Base-by-base conservation (phyloP, 139 green algal species). In the Coelastrella sp. region DNA sequence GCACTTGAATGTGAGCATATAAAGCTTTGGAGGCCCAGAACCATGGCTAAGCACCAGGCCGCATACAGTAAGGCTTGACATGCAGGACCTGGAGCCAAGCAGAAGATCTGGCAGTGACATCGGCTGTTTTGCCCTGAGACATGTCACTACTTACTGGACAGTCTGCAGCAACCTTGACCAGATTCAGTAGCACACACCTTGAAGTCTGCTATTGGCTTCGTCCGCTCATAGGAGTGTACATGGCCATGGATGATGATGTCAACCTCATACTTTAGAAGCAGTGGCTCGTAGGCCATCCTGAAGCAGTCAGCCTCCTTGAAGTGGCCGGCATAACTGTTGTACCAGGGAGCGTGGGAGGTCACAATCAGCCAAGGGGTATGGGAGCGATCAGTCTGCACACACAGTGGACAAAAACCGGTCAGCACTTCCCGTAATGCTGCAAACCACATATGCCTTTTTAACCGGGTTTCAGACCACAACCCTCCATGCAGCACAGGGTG, bases 311-410 rank as follows among this genome's bases (percentile, higher is more conserved):
- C 70, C 70, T 87, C 89, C 82, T 92, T 89, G 58, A 73, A 89
- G 65, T 90, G 68, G 63, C 83, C 76, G 7, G 76, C 59, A 25
- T 85, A 92, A 6, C 35, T 60, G 74, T 85, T 82, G 66, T 89
- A 97, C 94, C 95, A 98, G 19, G 96, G 96, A 9, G 95, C 96
- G 87, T 98, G 96, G 76, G 96, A 90, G 24, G 74, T 19, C 35
- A 83, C 76, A 66, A 83, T 22, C 76, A 83, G 8, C 76, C 76
- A 83, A 9, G 76, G 76, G 10, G 84, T 88, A 1, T 78, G 17
- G 17, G 6, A 22, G 7, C 84, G 66, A 49, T 87, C 82, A 63
- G 25, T 57, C 84, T 83, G 76, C 76, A 83, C 79, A 19, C 49
- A 66, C 35, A 49, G 35, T 49, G 35, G 35, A 49, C 35, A 49